Conservation (phyloP, 1,284 basidiomycete species). For the Rhodotorula sp. region DNA sequence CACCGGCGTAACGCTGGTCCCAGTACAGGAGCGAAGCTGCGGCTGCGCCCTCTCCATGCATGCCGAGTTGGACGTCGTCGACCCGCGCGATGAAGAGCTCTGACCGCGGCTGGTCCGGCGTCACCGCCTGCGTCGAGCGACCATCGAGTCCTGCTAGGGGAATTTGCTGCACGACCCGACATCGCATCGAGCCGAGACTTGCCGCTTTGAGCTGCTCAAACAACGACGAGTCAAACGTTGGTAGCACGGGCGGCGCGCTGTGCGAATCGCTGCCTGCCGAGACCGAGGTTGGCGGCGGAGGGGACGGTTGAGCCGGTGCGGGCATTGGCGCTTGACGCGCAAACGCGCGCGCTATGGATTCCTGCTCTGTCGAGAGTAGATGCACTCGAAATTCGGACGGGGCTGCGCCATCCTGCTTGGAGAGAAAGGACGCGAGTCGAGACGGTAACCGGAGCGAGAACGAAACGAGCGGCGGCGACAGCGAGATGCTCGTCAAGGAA, state of each 20-base stretch:
- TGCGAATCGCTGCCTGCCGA: background rate
- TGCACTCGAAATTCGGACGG: conserved; percentile 27
- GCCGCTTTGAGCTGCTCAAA: conserved; percentile 25
- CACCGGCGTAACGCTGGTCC: conserved; percentile 27
- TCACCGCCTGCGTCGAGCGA: background rate
- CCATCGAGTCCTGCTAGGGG: conserved; percentile 11
- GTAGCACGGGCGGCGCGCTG: background rate
- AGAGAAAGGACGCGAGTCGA: conserved; percentile 61
- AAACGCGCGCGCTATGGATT: conserved; percentile 37
- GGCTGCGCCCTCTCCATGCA: background rate
- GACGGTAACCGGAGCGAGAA: conserved; percentile 87
- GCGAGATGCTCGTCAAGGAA: conserved; percentile 84
- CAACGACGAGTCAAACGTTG: conserved; percentile 19
- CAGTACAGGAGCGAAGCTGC: conserved; percentile 20
- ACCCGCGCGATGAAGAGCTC: conserved; percentile 42
- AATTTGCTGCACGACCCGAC: conserved; percentile 27
- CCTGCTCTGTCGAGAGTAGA: conserved; percentile 36
- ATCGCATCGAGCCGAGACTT: conserved; percentile 33
- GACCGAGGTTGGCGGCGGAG: conserved; percentile 4
- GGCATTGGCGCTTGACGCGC: conserved; percentile 40
- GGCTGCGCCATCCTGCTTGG: background rate
- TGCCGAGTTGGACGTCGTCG: conserved; percentile 20
- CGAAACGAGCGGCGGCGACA: conserved; percentile 81
- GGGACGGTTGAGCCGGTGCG: conserved; percentile 19
- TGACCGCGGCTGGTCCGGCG: conserved; percentile 15